Percentiles rank a stretch among this genome's conserved stretches.
Conservation (phyloP, 2,329 filamentous ascomycete genomes). For the Endoconidiophora polonica region DNA sequence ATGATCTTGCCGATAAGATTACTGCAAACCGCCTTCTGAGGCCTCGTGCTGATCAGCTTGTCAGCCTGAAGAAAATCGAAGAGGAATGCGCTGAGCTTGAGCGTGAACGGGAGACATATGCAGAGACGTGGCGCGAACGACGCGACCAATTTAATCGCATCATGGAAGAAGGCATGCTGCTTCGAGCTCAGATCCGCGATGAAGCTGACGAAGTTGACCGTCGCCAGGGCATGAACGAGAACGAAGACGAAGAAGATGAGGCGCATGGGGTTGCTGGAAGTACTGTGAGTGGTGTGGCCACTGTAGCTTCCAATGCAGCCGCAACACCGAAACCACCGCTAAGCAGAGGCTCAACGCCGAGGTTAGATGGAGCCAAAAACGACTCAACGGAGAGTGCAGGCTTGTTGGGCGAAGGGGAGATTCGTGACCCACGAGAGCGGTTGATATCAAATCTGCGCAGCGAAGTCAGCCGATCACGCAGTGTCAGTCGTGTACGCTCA, state of each 20-base stretch:
- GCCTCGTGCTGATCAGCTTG: conserved; percentile 67
- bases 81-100: conserved; percentile 79
- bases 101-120: conserved; percentile 67
- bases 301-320: conserved; percentile 22
- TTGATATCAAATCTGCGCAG: conserved; percentile 5
- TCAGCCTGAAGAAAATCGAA: conserved; percentile 64
- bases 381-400: conserved; percentile 17
- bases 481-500: conserved; percentile 16
- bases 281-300: too few relatives aligned
- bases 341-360: conserved; percentile 22
- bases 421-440: conserved; percentile 11
- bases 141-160: conserved; percentile 76
- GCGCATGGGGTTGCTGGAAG: conserved; percentile 13
- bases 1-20: conserved; percentile 76
- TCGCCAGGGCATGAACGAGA: conserved; percentile 64
- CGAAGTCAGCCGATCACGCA: conserved; percentile 7
- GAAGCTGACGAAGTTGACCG: conserved; percentile 91
- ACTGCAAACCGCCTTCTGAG: conserved; percentile 63
- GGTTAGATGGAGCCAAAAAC: conserved; percentile 1
- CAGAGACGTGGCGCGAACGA: conserved; percentile 67
- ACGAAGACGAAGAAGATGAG: conserved; percentile 42
- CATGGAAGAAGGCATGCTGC: conserved; percentile 76
- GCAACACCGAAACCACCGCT: conserved; percentile 33
- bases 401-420: conserved; percentile 19
- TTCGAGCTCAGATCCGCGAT: conserved; percentile 73